Conservation (phyloP, 306 rosid genomes). For the Fragaria iinumae region DNA sequence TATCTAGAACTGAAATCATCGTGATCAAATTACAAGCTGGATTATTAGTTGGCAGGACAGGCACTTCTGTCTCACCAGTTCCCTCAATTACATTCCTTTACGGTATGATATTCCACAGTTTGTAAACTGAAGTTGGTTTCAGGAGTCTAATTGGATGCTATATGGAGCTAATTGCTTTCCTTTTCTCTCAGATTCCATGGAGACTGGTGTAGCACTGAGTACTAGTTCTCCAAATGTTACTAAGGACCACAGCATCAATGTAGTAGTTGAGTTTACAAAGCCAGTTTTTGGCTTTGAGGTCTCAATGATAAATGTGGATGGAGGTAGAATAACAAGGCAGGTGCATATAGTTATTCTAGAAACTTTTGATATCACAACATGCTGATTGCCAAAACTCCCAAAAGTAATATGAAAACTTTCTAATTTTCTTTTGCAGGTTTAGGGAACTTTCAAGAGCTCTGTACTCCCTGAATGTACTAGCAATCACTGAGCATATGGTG, state of each 20-base stretch:
- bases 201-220: slow-evolving; percentile 49
- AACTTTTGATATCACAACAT: slow-evolving; percentile 13
- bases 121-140: neutral
- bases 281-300: slow-evolving; percentile 67
- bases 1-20: slow-evolving; percentile 43
- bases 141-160: slow-evolving; percentile 2
- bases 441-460: slow-evolving; percentile 64
- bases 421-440: slow-evolving; percentile 37
- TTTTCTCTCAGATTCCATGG: slow-evolving; percentile 37
- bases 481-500: slow-evolving; percentile 35
- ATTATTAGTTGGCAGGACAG: slow-evolving; percentile 45
- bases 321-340: slow-evolving; percentile 67
- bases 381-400: neutral
- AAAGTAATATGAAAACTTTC: slow-evolving; percentile 6
- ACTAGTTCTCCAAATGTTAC: slow-evolving; percentile 46
- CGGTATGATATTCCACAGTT: slow-evolving; percentile 32
- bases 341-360: slow-evolving; percentile 31
- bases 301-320: slow-evolving; percentile 45
- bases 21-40: slow-evolving; percentile 38
- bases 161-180: slow-evolving; percentile 11
- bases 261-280: slow-evolving; percentile 62
- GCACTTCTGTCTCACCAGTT: slow-evolving; percentile 54
- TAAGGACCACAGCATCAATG: slow-evolving; percentile 40
- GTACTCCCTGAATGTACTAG: slow-evolving; percentile 50
- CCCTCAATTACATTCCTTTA: slow-evolving; percentile 53